These are phyloP conservation scores for Aspergillus udagawae DNA, from an alignment of 2,329 filamentous ascomycete genomes.

Conservation along the genomic window DNA sequence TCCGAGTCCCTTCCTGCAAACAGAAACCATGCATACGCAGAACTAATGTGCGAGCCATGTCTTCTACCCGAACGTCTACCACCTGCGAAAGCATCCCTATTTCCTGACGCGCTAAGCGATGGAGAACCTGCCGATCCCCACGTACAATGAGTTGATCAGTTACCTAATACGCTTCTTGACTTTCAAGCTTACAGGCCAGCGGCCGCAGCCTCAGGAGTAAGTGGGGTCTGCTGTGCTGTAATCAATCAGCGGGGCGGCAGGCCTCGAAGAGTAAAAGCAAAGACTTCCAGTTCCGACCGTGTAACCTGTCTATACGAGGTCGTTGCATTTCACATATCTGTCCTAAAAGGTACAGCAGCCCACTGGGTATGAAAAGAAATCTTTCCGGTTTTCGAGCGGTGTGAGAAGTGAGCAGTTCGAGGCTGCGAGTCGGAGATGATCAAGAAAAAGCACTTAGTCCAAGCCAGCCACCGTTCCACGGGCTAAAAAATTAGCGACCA, in stretches of 20 bases:
- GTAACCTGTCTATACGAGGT: too few relatives aligned
- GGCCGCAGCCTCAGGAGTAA: neutral
- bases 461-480: neutral
- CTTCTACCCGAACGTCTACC: too few relatives aligned
- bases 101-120: neutral
- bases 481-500: neutral
- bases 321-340: neutral
- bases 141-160: neutral
- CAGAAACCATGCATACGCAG: neutral
- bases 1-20: neutral
- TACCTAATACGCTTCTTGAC: neutral
- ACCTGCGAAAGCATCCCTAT: neutral
- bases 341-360: neutral
- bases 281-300: too few relatives aligned
- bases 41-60: neutral
- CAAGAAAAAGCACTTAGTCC: neutral
- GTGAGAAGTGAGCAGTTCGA: too few relatives aligned
- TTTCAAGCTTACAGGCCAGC: neutral
- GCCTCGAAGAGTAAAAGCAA: too few relatives aligned
- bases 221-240: conserved; percentile 1
- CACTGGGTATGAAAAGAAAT: neutral
- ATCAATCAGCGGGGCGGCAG: conserved; percentile 11
- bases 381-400: too few relatives aligned
- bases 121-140: neutral
- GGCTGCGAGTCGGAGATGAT: neutral